These are phyloP conservation scores for Blastobotrys capitulatus DNA, from an alignment of 1,139 yeast species.

Conservation along the genomic window DNA sequence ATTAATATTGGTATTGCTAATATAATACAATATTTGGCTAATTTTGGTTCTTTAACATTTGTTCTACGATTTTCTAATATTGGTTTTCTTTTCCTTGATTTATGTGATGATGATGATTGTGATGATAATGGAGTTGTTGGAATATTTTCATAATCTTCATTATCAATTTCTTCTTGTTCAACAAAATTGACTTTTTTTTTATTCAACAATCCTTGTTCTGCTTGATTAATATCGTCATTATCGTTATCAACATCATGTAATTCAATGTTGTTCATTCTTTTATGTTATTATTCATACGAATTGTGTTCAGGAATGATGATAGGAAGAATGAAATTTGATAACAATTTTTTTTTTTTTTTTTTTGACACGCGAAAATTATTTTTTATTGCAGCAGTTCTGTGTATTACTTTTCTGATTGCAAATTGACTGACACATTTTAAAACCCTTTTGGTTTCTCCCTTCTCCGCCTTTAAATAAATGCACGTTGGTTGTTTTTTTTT, in stretches of 20 bases:
- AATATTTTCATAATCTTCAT: neutral
- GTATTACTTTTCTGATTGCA: no score
- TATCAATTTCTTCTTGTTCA: neutral
- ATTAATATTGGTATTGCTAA: slow-evolving; percentile 26
- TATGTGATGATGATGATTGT: neutral
- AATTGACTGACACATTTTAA: no score
- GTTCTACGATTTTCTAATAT: slow-evolving; percentile 1
- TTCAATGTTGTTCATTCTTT: neutral
- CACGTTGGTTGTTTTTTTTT: no score
- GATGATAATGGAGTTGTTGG: neutral
- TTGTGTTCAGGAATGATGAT: no score
- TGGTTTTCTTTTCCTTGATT: neutral
- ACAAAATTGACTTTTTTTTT: neutral
- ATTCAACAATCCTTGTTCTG: neutral
- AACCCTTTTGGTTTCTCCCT: no score
- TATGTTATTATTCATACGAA: no score
- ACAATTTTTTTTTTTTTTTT: no score
- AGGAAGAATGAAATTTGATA: no score
- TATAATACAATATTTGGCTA: slow-evolving; percentile 16
- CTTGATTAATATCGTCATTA: neutral
- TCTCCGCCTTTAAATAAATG: no score
- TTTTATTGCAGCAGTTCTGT: no score
- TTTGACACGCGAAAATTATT: no score
- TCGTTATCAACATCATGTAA: no score
- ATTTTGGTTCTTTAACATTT: slow-evolving; percentile 1